phyloP scores from a whole-genome alignment of 2,329 filamentous ascomycete species.

The Diatrype stigma region DNA sequence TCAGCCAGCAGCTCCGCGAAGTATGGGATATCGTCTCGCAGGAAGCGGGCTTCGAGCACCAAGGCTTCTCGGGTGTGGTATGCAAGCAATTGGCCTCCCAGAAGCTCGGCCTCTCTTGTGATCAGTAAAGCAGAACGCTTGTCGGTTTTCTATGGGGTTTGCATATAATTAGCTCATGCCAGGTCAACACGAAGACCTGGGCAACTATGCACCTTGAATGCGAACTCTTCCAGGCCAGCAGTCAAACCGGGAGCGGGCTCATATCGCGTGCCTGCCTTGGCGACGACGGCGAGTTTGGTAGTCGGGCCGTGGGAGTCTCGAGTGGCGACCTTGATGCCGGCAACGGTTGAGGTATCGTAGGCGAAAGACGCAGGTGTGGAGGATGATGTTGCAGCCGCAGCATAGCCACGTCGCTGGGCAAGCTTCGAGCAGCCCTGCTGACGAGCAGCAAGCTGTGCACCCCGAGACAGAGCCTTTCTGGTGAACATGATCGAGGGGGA shows the following conservation, averaged over 20 bases:
- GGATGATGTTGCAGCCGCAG: slow-evolving; percentile 56
- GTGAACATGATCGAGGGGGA: slow-evolving; percentile 58
- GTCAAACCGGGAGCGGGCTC: slow-evolving; percentile 86
- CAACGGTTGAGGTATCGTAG: slow-evolving; percentile 82
- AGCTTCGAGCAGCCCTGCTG: slow-evolving; percentile 54
- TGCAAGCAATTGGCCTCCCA: slow-evolving; percentile 83
- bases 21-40: slow-evolving; percentile 93
- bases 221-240: slow-evolving; percentile 87
- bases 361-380: slow-evolving; percentile 63
- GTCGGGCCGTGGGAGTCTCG: slow-evolving; percentile 85
- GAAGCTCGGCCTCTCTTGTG: slow-evolving; percentile 88
- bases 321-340: slow-evolving; percentile 88
- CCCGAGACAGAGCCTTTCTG: slow-evolving; percentile 56
- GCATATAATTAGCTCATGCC: slow-evolving; percentile 45
- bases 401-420: slow-evolving; percentile 47
- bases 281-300: slow-evolving; percentile 84
- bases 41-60: slow-evolving; percentile 89
- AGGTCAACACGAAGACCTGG: slow-evolving; percentile 4
- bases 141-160: slow-evolving; percentile 64
- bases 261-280: slow-evolving; percentile 92
- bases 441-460: slow-evolving; percentile 54
- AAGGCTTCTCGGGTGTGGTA: slow-evolving; percentile 92
- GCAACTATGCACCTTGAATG: slow-evolving; percentile 74
- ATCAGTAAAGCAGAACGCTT: slow-evolving; percentile 89
- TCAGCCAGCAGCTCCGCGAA: slow-evolving; percentile 94